phyloP scores from a whole-genome alignment of 805 yeast species.

The Pichia scutulata region DNA sequence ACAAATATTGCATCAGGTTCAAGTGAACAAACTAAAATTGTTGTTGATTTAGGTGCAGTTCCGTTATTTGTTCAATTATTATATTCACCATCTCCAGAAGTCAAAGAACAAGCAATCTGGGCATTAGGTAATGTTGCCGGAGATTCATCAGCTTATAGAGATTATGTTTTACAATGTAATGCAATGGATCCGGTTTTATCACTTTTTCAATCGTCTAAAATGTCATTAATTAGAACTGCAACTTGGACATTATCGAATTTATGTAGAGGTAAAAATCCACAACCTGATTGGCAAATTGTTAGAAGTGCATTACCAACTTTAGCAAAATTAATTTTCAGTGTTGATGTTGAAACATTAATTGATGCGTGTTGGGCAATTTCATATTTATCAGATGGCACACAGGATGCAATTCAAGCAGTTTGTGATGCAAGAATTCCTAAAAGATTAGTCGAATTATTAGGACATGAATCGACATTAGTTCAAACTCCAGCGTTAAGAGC shows the following conservation, averaged over 20 bases:
- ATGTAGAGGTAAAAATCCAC: constrained; percentile 95
- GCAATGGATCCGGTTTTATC: constrained; percentile 86
- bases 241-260: constrained; percentile 96
- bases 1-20: constrained; percentile 96
- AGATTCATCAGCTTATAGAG: constrained; percentile 86
- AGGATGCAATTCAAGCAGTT: constrained; percentile 92
- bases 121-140: constrained; percentile 99
- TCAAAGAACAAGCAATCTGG: constrained; percentile 98
- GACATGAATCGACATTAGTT: constrained; percentile 74
- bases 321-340: constrained; percentile 82
- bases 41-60: constrained; percentile 89
- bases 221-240: constrained; percentile 90
- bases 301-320: constrained; percentile 84
- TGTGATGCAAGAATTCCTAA: constrained; percentile 94
- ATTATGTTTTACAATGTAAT: constrained; percentile 72
- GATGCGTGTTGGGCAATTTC: constrained; percentile 99
- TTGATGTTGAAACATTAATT: constrained; percentile 86
- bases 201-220: constrained; percentile 72
- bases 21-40: constrained; percentile 81
- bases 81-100: constrained; percentile 76
- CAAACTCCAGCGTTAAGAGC: constrained; percentile 98
- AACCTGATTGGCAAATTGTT: constrained; percentile 89
- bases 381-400: constrained; percentile 86
- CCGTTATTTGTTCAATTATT: constrained; percentile 82
- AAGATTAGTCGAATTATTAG: constrained; percentile 83